Conservation (phyloP, 768 basidiomycete genomes). For the Russula emetica region DNA sequence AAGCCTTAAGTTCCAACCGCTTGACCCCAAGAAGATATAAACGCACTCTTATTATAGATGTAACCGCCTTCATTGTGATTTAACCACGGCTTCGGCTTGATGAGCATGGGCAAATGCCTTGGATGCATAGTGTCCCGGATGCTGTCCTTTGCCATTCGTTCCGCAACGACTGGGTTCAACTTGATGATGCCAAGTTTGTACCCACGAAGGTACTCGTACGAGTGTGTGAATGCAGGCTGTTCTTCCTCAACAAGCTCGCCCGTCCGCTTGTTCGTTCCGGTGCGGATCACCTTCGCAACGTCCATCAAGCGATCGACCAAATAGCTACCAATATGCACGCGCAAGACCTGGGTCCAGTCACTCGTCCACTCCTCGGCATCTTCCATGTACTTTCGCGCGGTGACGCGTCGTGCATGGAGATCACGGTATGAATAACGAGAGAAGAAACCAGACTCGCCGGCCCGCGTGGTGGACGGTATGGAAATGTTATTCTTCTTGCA, state of each 20-base stretch:
- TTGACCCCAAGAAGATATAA: neutral
- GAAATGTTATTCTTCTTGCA: constrained; percentile 59
- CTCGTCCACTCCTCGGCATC: constrained; percentile 72
- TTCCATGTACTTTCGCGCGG: constrained; percentile 58
- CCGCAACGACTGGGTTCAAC: constrained; percentile 74
- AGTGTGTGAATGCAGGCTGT: constrained; percentile 88
- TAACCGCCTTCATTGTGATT: constrained; percentile 77
- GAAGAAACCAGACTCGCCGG: constrained; percentile 46
- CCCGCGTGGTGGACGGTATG: constrained; percentile 30
- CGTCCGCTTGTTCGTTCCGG: constrained; percentile 52
- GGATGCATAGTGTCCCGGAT: constrained; percentile 76
- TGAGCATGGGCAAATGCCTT: constrained; percentile 92
- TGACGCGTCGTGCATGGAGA: constrained; percentile 59
- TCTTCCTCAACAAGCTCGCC: constrained; percentile 64
- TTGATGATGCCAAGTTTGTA: constrained; percentile 90
- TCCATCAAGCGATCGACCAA: constrained; percentile 83
- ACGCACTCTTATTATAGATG: constrained; percentile 68
- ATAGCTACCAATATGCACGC: constrained; percentile 76
- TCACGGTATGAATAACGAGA: constrained; percentile 55
- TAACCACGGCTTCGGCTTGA: constrained; percentile 86
- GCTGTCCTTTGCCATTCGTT: constrained; percentile 71
- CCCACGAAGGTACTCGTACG: constrained; percentile 91
- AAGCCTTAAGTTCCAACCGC: constrained; percentile 10
- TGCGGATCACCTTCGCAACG: constrained; percentile 68
- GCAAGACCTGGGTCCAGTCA: constrained; percentile 74